Evolutionary conservation across 306 rosid genomes (phyloP), one percentile per base, ranked within the genome.

Genomic region (Medicago arabica): DNA sequence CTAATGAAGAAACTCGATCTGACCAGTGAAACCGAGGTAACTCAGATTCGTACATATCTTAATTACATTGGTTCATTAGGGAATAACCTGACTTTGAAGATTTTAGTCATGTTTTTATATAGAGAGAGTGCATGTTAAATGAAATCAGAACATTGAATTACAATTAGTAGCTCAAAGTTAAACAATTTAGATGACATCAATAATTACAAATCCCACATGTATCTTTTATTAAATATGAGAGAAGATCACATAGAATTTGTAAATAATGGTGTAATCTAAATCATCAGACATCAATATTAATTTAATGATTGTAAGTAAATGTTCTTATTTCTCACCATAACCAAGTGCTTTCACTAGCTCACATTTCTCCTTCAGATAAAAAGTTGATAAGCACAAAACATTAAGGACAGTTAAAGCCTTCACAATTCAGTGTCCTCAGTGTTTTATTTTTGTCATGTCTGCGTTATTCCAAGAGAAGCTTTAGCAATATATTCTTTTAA

Each of bases 1-100:
- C 76, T 95, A 9, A 81, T 86, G 92, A 87, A 71, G 88, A 95
- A 95, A 81, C 84, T 95, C 17, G 88, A 92, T 21, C 89, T 95
- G 72, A 67, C 81, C 53, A 88, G 72, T 15, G 97, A 90, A 90
- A 68, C 91, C 1, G 97, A 95, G 93, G 99, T 95, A 80, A 81
- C 16, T 51, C 51, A 25, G 31, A 2, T 50, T 64, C 28, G 18
- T 47, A 36, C 44, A 23, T 67, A 38, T 40, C 38, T 72, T 50
- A 50, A 50, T 77, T 54, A 46, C 64, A 74, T 68, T n/a, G 60
- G 46, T 68, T 55, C 28, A 9, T 38, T 75, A 47, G 36, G 40
- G 60, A 59, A 68, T 50, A 13, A 71, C 73, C 23, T 54, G 61
- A 5, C 25, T 12, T 18, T 55, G 23, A 55, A 53, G 23, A 53